Evolutionary conservation across 2,329 filamentous ascomycete species (phyloP), one percentile per base, ranked within the genome.

Genomic region (Fusarium staphyleae): DNA sequence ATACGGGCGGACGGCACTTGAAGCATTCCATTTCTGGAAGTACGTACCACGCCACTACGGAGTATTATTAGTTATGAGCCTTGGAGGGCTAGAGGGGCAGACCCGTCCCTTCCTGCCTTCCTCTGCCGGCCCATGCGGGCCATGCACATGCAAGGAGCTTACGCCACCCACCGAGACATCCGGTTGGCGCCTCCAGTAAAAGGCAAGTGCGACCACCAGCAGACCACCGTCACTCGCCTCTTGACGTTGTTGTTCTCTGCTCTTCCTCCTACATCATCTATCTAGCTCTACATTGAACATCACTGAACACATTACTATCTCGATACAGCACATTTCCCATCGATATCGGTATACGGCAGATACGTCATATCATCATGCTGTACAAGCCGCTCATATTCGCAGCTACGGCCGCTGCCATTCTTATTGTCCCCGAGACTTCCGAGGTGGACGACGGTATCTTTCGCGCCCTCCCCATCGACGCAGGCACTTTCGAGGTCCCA

Each of bases 401-500:
- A 51, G 72, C 72, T 19, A 54, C 71, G 34, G 68, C 72, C 29
- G 66, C 71, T 19, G 80, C 83, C 51, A 78, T 87, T 65, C 74
- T 87, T 54, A 63, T 87, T 47, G 77, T 84, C 28, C 80, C 84
- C 51, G 73, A 78, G 63, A 69, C 79, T 16, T 74, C 75, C 55
- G 69, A 73, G 15, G 70, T 74, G 45, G 76, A 80, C 47, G 70
- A 74, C 51, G 72, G 74, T 32, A 66, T 77, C 62, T 72, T 79
- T 70, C 75, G 75, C 47, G 63, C 75, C 19, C 70, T 77, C 4
- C 74, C 75, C 30, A 49, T 75, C 58, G 54, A 72, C 7, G 55
- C 63, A 49, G 60, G 76, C 35, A 66, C 75, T 12, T 72, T 76
- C 57, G 70, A 74, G 40, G 66, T 77, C 49, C 71, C 75, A 22